Conservation (phyloP, 805 yeast species). For the Cyberlindnera saturnus region DNA sequence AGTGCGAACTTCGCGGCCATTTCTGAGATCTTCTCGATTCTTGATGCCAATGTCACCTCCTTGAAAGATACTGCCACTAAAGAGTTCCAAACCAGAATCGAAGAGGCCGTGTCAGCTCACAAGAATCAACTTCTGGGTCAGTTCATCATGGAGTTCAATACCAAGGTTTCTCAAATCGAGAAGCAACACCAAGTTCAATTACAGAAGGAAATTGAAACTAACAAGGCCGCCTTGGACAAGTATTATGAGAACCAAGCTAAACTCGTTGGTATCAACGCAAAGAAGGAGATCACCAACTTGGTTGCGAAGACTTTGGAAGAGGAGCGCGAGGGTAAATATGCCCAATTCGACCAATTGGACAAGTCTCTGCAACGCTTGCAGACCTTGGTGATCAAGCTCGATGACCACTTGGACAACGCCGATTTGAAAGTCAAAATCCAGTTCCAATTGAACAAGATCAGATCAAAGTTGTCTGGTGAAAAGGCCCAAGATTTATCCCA, state of each 20-base stretch:
- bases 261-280: conserved; percentile 60
- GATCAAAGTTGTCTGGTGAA: conserved; percentile 32
- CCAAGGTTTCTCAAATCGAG: conserved; percentile 57
- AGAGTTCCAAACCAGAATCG: conserved; percentile 12
- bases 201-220: conserved; percentile 57
- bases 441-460: conserved; percentile 37
- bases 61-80: conserved; percentile 9
- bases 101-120: conserved; percentile 26
- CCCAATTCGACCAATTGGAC: conserved; percentile 57
- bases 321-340: conserved; percentile 77
- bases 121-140: conserved; percentile 53
- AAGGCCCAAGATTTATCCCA: conserved; percentile 29
- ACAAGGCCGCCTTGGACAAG: conserved; percentile 55
- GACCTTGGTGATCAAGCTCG: conserved; percentile 39
- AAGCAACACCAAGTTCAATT: conserved; percentile 53
- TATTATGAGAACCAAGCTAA: conserved; percentile 72
- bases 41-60: conserved; percentile 18
- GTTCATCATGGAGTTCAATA: conserved; percentile 54
- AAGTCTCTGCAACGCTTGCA: conserved; percentile 50
- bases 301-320: conserved; percentile 54
- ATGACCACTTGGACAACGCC: conserved; percentile 30
- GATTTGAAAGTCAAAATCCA: conserved; percentile 37
- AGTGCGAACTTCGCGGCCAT: conserved; percentile 10
- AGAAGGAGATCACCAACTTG: conserved; percentile 56
- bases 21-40: conserved; percentile 9